Percentiles rank a stretch among this genome's conserved stretches.
Evolutionary conservation across 208 protist genomes (phyloP).

Genomic region (Leishmania arabica): DNA sequence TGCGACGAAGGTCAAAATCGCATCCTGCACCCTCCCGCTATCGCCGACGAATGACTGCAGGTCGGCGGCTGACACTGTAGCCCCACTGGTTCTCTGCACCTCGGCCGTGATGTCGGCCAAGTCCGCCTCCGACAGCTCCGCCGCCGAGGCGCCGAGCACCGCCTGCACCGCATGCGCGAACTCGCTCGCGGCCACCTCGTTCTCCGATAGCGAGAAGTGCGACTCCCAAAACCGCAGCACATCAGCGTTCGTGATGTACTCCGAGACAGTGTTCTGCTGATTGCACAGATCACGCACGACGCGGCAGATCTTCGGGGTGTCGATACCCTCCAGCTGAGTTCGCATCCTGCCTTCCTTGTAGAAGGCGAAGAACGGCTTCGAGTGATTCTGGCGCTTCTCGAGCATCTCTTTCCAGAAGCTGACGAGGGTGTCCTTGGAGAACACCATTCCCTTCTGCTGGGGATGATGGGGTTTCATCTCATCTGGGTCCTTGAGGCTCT

Average conservation of each 20-base stretch:
- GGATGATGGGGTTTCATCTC: slow-evolving; percentile 21
- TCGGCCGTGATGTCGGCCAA: slow-evolving; percentile 36
- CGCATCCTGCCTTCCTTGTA: slow-evolving; percentile 87
- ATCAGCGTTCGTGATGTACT: slow-evolving; percentile 76
- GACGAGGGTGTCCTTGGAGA: slow-evolving; percentile 60
- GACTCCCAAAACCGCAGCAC: slow-evolving; percentile 74
- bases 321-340: slow-evolving; percentile 73
- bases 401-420: slow-evolving; percentile 70
- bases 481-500: slow-evolving; percentile 57
- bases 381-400: slow-evolving; percentile 61
- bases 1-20: slow-evolving; percentile 24
- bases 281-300: slow-evolving; percentile 78
- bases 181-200: slow-evolving; percentile 51
- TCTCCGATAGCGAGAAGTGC: slow-evolving; percentile 69
- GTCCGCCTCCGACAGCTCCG: slow-evolving; percentile 22
- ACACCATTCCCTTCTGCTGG: slow-evolving; percentile 47
- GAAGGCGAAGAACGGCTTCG: slow-evolving; percentile 88
- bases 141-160: slow-evolving; percentile 17
- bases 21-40: slow-evolving; percentile 29
- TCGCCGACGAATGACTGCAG: slow-evolving; percentile 78
- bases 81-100: slow-evolving; percentile 32
- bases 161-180: slow-evolving; percentile 45
- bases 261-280: slow-evolving; percentile 65
- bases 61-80: slow-evolving; percentile 42
- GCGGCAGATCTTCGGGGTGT: slow-evolving; percentile 84